Base-by-base conservation (phyloP, 1,284 basidiomycete species). In the Volvariella surrecta region DNA sequence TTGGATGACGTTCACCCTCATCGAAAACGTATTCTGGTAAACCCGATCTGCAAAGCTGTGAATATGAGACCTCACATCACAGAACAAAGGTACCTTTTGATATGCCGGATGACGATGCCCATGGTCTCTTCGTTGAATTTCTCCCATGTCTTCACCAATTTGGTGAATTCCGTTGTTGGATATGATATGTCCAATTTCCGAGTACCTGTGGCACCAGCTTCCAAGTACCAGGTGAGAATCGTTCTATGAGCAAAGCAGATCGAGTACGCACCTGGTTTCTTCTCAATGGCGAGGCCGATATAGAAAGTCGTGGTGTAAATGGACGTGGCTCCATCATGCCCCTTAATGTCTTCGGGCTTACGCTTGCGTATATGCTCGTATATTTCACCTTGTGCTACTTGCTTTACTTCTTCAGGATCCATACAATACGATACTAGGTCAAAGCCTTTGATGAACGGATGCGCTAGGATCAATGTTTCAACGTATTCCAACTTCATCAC, bases 401-500 rank as follows among this genome's bases (percentile, higher is more conserved):
- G 74, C 38, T 82, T 80, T 20, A 94, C 82, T 68, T 96, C 92
- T 49, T 93, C 87, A 47, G 91, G 86, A 45, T 79, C 79, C 37
- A 88, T 55, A 61, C 93, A 97, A 60, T 90, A 80, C 31, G 79
- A 83, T 11, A 83, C 74, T 70, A 89, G 87, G 52, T 94, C 89
- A 60, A 97, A 94, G 21, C 93, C 92, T 61, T 92, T 94, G 62
- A 91, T 79, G 64, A 89, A 96, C 15, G 96, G 96, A 69, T 99
- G 96, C 20, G 94, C 95, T 46, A 94, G 72, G 45, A 82, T 79
- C 54, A 99, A 73, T 43, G 89, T 85, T 48, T 97, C 93, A 52
- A 95, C 89, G 57, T 86, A 87, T 71, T 99, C 96, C 44, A 99
- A 82, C 66, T 96, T 96, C 82, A 95, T 93, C 41, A 99, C 91